Base-by-base conservation (phyloP, 129 eudicot genomes). In the Flaveria linearis region DNA sequence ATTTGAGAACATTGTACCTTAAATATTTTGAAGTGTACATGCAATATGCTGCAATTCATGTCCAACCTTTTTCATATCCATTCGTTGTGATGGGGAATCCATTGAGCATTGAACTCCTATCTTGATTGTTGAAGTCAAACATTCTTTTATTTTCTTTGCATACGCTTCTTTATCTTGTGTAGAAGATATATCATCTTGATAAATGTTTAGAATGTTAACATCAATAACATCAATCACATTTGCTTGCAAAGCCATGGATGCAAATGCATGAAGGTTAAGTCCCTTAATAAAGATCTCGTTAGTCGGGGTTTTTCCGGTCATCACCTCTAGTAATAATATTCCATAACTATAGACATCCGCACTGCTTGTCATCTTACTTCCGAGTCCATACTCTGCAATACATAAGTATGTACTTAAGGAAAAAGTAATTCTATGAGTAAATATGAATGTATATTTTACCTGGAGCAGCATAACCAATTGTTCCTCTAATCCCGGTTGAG, bases 331-430 rank as follows among this genome's bases (percentile, higher is more conserved):
- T 22, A 69, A n/a, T 12, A 78, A 18, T 68, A 78, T 70, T 56
- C 82, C 82, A 25, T 41, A 78, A 69, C 82, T 78, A 2, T 69
- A 78, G 15, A 78, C 45, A 41, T 78, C 82, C 33, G 76, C 71
- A 69, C 63, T 26, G 5, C 23, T 56, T 69, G 76, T 55, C 49
- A 69, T 78, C 71, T 69, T 61, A 22, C 17, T 78, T 15, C 82
- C 76, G 11, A 78, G 49, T 26, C 82, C 82, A 28, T 78, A 78
- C 63, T 69, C 82, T 78, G 50, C 36, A 70, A 69, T 2, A 43
- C 36, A 43, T 46, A 57, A 58, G 3, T 7, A 76, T 6, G 39
- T 39, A 67, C 28, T 66, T 36, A 36, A 28, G 5, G 58, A 14
- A 58, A 55, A 17, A 11, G 23, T 28, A 47, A 73, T 57, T 41